Evolutionary conservation across 2,329 filamentous ascomycete species (phyloP), one percentile per base, ranked within the genome.

Genomic region (Fusarium sp.): DNA sequence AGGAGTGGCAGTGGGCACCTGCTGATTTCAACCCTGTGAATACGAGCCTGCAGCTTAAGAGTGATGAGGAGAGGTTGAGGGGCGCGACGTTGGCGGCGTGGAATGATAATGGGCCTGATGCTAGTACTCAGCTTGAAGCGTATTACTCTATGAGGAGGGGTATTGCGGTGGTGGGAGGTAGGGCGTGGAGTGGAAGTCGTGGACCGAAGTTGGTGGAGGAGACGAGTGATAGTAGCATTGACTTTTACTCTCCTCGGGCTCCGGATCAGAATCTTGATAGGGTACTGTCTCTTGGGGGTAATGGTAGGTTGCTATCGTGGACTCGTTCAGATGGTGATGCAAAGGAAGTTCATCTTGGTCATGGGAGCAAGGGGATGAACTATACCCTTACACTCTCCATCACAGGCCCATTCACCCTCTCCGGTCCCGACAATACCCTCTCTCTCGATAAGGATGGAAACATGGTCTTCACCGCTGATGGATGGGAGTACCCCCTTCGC

Each of bases 101-200:
- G 66, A 70, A 70, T 4, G 68, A 70, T 5, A 70, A 70, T 9
- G 68, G 66, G 0, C 66, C 68, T 6, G 68, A 66, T 44, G 48
- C 66, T 4, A 70, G 42, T 15, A 70, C 68, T 0, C 68, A 70
- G 3, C 38, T 70, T 39, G 68, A 70, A 4, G 68, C 68, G 2
- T 70, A 70, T 22, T 70, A 70, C 14, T 70, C 68, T 2, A 70
- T 70, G 68, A 55, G 68, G 10, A 68, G 66, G 1, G 68, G 68
- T 13, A 70, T 70, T 15, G 66, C 66, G 17, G 18, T 70, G 2
- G 54, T 70, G 4, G 68, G 68, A 51, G 68, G 54, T 20, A 50
- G 66, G 1, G 66, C 60, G 10, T 70, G 68, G 68, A 56, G 60
- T 20, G 66, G 66, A 2, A 66, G 42, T 17, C 68, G 66, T 7